Conservation (phyloP, 768 basidiomycete genomes). For the Xerocomus brunneocitrinus region DNA sequence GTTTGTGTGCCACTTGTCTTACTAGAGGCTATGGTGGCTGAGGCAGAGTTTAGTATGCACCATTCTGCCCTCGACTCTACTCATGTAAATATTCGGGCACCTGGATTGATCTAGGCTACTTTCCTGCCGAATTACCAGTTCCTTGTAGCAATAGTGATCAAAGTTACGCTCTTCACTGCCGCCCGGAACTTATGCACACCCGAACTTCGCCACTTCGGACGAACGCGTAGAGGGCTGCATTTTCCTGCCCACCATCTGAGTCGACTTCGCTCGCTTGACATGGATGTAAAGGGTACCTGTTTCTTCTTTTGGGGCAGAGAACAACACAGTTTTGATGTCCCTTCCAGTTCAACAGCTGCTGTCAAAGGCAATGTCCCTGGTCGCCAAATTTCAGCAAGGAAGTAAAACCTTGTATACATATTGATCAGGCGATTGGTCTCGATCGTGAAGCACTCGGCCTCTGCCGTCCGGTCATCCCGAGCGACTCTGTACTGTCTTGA, state of each 20-base stretch:
- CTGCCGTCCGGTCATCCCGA: not conserved
- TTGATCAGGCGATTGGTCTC: not conserved
- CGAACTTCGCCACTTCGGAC: no score
- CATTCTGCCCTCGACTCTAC: not conserved
- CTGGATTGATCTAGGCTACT: no score
- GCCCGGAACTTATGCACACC: no score
- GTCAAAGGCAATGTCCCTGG: not conserved
- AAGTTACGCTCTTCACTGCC: no score
- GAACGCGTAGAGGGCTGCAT: no score
- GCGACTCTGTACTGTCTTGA: not conserved
- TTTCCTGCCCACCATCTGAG: no score
- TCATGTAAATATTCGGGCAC: not conserved
- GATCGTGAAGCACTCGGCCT: not conserved
- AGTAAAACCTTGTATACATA: not conserved
- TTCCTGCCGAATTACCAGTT: no score
- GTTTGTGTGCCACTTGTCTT: not conserved
- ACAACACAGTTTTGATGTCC: not conserved
- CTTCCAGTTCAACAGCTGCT: not conserved
- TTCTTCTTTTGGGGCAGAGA: not conserved
- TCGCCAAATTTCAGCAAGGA: not conserved
- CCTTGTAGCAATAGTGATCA: no score
- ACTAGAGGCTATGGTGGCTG: no score
- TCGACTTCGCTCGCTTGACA: not conserved
- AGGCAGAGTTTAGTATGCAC: not conserved
- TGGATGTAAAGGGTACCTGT: not conserved